Conservation (phyloP, 352 stramenopile species). For the Blastocystis sp. region DNA sequence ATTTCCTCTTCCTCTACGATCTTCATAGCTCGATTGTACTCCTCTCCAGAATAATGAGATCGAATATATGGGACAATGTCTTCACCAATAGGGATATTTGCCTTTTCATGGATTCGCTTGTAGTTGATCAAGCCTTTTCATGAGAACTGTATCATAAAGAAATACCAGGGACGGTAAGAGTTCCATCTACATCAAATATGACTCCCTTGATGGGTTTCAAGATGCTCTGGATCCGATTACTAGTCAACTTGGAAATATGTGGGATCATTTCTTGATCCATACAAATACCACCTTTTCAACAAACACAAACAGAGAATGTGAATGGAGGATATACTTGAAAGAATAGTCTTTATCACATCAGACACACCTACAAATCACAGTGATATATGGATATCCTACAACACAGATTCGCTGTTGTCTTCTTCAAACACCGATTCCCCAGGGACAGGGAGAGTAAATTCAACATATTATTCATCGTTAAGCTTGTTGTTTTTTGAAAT, state of each 20-base stretch:
- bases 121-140: slow-evolving; percentile 50
- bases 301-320: slow-evolving; percentile 9
- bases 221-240: not conserved
- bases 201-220: slow-evolving; percentile 25
- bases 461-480: not conserved
- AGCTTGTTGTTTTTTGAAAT: not conserved
- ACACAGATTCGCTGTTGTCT: not conserved
- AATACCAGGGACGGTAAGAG: slow-evolving; percentile 23
- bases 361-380: slow-evolving; percentile 28
- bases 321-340: not conserved
- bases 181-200: slow-evolving; percentile 56
- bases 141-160: not conserved
- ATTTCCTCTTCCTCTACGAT: slow-evolving; percentile 18
- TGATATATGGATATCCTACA: not conserved
- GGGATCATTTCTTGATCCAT: slow-evolving; percentile 26
- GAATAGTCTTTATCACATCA: not conserved
- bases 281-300: not conserved
- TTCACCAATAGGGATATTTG: slow-evolving; percentile 1
- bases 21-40: slow-evolving; percentile 34
- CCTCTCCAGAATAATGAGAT: slow-evolving; percentile 23
- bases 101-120: not conserved
- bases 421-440: not conserved
- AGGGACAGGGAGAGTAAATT: not conserved
- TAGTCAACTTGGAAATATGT: slow-evolving; percentile 9
- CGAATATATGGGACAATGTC: slow-evolving; percentile 56